These are phyloP conservation scores for Gaeumannomyces sp. DNA, from an alignment of 2,329 filamentous ascomycete species.

Conservation along the genomic window DNA sequence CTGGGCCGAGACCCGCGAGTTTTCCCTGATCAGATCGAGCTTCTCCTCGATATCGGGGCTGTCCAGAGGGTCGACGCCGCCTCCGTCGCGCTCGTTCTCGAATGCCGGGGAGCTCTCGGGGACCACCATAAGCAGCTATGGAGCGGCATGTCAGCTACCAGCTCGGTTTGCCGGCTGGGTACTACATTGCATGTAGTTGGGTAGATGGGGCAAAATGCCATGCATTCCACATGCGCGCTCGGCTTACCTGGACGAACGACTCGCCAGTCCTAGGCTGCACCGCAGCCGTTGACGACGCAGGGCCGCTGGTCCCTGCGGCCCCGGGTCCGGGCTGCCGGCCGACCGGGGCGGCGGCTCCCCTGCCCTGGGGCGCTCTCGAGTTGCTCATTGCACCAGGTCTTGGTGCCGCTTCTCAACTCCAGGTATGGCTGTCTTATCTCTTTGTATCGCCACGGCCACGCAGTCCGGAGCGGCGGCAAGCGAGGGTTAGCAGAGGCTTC, in stretches of 20 bases:
- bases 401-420: too few relatives aligned
- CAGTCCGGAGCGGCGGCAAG: too few relatives aligned
- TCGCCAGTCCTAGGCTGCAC: not conserved
- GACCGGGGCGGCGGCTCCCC: too few relatives aligned
- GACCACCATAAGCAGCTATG: not conserved
- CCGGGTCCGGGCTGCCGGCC: too few relatives aligned
- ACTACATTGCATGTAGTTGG: not conserved
- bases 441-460: too few relatives aligned
- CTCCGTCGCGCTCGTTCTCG: not conserved
- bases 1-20: not conserved
- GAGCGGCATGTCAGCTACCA: not conserved
- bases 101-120: not conserved
- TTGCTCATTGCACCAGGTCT: not conserved
- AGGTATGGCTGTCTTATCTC: too few relatives aligned
- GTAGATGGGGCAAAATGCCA: not conserved
- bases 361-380: too few relatives aligned
- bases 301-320: too few relatives aligned
- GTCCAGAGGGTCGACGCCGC: not conserved
- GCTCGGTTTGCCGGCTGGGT: not conserved
- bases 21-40: not conserved
- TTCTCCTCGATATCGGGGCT: not conserved
- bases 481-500: too few relatives aligned
- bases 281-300: not conserved
- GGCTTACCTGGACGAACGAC: not conserved
- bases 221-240: not conserved